Percentiles rank a stretch among this genome's conserved stretches.
These are phyloP conservation scores for Apophysomyces elegans DNA, from an alignment of 371 early-diverging fungal genomes.

Conservation along the genomic window DNA sequence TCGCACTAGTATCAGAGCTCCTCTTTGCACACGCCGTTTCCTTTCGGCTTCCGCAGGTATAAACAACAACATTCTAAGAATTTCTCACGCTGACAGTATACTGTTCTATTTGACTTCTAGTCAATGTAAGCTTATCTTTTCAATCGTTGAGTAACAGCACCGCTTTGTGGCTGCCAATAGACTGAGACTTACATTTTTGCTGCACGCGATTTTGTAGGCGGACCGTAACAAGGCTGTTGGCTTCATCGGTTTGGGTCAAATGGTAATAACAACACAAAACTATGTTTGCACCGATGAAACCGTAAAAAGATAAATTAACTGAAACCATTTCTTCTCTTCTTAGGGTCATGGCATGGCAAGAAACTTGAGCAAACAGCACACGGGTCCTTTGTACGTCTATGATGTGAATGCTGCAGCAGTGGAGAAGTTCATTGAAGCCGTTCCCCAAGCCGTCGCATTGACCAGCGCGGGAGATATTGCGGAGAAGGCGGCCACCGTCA, in stretches of 20 bases:
- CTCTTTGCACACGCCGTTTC: conserved; percentile 2
- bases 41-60: conserved; percentile 5
- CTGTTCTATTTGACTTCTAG: neutral
- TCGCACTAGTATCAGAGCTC: neutral
- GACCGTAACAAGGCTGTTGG: conserved; percentile 64
- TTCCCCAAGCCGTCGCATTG: conserved; percentile 57
- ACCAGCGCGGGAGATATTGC: conserved; percentile 74
- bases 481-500: conserved; percentile 70
- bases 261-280: conserved; percentile 58
- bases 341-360: conserved; percentile 87
- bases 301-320: too few species aligned
- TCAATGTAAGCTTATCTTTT: neutral
- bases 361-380: conserved; percentile 74
- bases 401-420: conserved; percentile 70
- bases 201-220: conserved; percentile 19
- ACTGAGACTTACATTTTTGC: too few species aligned
- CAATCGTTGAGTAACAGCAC: too few species aligned
- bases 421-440: conserved; percentile 50
- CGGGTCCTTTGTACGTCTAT: conserved; percentile 65
- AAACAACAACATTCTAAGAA: neutral
- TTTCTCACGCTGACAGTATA: neutral
- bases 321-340: neutral
- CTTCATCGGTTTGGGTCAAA: conserved; percentile 95
- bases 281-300: neutral
- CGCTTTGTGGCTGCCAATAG: too few species aligned